phyloP scores from a whole-genome alignment of 106 monocot species.

The Dendrobium officinale region DNA sequence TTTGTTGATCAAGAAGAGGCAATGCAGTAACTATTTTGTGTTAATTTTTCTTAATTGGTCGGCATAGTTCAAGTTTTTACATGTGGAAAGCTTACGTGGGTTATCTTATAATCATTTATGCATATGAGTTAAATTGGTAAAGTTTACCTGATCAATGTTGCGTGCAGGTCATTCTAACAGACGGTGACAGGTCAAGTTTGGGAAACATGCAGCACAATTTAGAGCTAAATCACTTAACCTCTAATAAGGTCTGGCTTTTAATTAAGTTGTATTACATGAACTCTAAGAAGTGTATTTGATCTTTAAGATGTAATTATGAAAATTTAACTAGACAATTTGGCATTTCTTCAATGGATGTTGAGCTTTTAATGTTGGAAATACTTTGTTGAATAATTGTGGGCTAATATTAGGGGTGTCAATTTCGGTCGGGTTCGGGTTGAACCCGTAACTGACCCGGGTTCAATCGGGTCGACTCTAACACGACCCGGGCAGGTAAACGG shows the following conservation, averaged over 20 bases:
- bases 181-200: conserved; percentile 72
- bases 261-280: neutral
- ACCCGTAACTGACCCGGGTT: too few relatives aligned
- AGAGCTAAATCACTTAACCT: conserved; percentile 44
- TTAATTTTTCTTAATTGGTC: neutral
- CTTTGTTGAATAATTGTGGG: neutral
- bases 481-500: too few relatives aligned
- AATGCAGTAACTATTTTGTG: neutral
- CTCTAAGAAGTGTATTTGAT: neutral
- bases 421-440: too few relatives aligned
- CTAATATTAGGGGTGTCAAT: too few relatives aligned
- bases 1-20: neutral
- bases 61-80: neutral
- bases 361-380: neutral
- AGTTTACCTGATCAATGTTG: neutral
- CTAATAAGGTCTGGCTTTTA: neutral
- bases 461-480: too few relatives aligned
- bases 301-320: neutral
- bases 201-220: conserved; percentile 71
- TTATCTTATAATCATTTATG: neutral
- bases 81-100: neutral
- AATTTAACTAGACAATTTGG: neutral
- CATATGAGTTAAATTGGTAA: neutral
- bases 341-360: neutral
- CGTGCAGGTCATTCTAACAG: conserved; percentile 72